phyloP scores from a whole-genome alignment of 2,329 filamentous ascomycete species.

The Bertia moriformis region DNA sequence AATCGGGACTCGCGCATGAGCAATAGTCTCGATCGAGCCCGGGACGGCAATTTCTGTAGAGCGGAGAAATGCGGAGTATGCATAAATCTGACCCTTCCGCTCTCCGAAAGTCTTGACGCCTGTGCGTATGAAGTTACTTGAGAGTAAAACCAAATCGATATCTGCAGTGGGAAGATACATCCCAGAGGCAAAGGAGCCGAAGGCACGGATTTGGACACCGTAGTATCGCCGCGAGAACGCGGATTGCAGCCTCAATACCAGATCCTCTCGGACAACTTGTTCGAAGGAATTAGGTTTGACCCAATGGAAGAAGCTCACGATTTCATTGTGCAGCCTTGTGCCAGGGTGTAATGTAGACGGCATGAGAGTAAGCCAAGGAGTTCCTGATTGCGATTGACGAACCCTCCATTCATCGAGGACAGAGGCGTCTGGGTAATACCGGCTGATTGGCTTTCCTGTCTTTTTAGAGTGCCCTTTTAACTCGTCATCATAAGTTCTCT shows the following conservation, averaged over 20 bases:
- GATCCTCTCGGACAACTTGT: conserved; percentile 54
- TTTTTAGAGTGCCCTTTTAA: conserved; percentile 43
- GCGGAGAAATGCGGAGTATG: conserved; percentile 26
- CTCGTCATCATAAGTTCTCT: conserved; percentile 59
- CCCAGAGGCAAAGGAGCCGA: conserved; percentile 88
- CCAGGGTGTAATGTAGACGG: conserved; percentile 22
- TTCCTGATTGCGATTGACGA: conserved; percentile 22
- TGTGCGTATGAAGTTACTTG: conserved; percentile 23
- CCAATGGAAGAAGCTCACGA: conserved; percentile 76
- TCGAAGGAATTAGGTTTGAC: conserved; percentile 68
- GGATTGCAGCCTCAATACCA: conserved; percentile 55
- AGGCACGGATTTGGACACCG: conserved; percentile 54
- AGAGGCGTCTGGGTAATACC: conserved; percentile 30
- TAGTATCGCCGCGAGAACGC: conserved; percentile 41
- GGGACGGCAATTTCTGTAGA: conserved; percentile 24
- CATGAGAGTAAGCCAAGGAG: conserved; percentile 49
- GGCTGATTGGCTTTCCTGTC: conserved; percentile 32
- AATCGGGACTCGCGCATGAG: conserved; percentile 45
- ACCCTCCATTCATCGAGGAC: conserved; percentile 37
- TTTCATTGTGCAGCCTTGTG: conserved; percentile 72
- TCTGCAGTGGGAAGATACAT: conserved; percentile 48
- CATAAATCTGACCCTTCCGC: conserved; percentile 26
- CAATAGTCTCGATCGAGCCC: conserved; percentile 30
- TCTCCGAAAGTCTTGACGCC: conserved; percentile 19
- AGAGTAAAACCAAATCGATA: conserved; percentile 50